Evolutionary conservation across 2,329 filamentous ascomycete genomes (phyloP).

Genomic region (Cercospora citrullina): DNA sequence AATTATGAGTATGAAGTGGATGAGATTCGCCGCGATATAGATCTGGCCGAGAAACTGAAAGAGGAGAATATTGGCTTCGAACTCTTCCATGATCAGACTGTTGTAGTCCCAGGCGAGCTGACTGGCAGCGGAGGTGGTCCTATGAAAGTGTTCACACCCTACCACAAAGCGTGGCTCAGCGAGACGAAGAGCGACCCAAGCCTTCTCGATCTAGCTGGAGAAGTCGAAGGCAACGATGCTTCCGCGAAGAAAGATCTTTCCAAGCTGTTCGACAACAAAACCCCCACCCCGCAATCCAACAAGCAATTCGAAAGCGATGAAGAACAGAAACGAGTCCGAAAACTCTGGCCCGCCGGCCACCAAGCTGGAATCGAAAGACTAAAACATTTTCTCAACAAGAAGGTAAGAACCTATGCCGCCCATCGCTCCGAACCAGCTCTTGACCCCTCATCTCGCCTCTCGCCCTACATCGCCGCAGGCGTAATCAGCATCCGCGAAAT

Average conservation of each 20-base stretch:
- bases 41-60: constrained; percentile 42
- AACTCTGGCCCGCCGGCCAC: constrained; percentile 50
- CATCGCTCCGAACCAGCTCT: constrained; percentile 47
- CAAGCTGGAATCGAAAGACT: constrained; percentile 46
- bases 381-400: constrained; percentile 44
- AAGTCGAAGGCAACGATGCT: constrained; percentile 47
- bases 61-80: constrained; percentile 44
- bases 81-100: constrained; percentile 52
- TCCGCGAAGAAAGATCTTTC: constrained; percentile 52
- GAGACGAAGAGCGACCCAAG: constrained; percentile 46
- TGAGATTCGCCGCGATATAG: constrained; percentile 64
- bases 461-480: constrained; percentile 49
- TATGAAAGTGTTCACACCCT: constrained; percentile 55
- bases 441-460: constrained; percentile 46
- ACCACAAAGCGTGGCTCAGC: constrained; percentile 50
- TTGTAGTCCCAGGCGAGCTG: constrained; percentile 50
- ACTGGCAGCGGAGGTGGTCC: constrained; percentile 47
- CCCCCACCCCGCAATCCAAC: constrained; percentile 43
- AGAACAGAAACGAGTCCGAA: constrained; percentile 44
- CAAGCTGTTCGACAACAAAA: constrained; percentile 58
- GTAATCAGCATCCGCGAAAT: constrained; percentile 50
- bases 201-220: constrained; percentile 46
- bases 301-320: constrained; percentile 45
- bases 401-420: constrained; percentile 43
- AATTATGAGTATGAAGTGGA: constrained; percentile 87